Evolutionary conservation across 768 basidiomycete genomes (phyloP).

Genomic region (Termitomyces bulborhizus): DNA sequence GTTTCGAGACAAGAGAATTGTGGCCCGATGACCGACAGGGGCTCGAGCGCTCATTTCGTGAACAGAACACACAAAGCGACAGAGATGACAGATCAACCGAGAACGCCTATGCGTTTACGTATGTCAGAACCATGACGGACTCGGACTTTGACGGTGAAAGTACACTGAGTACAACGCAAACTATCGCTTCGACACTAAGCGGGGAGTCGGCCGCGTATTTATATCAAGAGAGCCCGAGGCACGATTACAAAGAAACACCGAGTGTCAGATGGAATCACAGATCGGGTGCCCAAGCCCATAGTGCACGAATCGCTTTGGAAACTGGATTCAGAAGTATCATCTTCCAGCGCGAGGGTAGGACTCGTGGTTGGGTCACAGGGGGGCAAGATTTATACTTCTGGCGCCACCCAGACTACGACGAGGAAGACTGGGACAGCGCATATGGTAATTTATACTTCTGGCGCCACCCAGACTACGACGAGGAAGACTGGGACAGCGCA

Average conservation of each 20-base stretch:
- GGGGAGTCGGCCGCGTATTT: background rate
- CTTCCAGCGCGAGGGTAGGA: background rate
- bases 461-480: background rate
- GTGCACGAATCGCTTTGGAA: background rate
- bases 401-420: background rate
- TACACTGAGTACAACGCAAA: background rate
- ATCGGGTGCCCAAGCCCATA: too few relatives aligned
- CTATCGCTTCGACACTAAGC: background rate
- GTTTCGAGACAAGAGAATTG: slow-evolving; percentile 20
- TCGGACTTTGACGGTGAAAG: background rate
- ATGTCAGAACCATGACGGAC: background rate
- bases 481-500: background rate
- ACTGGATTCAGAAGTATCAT: background rate
- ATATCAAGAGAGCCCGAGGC: background rate
- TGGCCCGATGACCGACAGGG: slow-evolving; percentile 25
- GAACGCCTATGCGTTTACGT: background rate
- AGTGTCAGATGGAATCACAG: background rate
- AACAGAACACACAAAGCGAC: slow-evolving; percentile 1
- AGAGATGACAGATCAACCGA: background rate
- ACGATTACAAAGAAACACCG: background rate
- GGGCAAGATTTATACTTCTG: background rate
- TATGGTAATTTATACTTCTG: background rate
- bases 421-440: background rate
- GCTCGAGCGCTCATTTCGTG: slow-evolving; percentile 20
- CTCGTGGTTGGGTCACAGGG: background rate